phyloP scores from a whole-genome alignment of 495 filamentous ascomycete genomes.

The Neurospora sp. region DNA sequence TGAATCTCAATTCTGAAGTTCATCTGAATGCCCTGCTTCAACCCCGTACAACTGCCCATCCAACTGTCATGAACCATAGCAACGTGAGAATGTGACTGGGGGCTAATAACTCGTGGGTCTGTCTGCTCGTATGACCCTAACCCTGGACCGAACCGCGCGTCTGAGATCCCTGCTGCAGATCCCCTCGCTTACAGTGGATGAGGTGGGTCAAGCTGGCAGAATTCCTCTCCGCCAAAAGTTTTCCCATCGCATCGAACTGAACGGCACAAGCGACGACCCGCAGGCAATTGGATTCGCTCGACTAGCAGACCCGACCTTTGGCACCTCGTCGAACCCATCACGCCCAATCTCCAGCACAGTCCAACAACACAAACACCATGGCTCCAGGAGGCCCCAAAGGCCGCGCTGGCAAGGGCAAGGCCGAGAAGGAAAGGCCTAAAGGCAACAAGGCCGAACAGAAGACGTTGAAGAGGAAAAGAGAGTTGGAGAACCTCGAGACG shows the following conservation, averaged over 20 bases:
- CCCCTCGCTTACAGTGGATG: neutral
- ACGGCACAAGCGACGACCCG: neutral
- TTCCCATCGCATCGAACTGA: neutral
- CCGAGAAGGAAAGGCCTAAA: constrained; percentile 11
- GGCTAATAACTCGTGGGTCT: neutral
- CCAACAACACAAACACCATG: constrained; percentile 8
- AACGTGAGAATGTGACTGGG: neutral
- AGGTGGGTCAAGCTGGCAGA: constrained; percentile 20
- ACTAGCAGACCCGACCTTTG: neutral
- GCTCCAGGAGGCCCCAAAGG: constrained; percentile 11
- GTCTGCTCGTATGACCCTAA: neutral
- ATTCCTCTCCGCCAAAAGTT: constrained; percentile 29
- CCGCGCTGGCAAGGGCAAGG: constrained; percentile 4
- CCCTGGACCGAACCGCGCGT: neutral
- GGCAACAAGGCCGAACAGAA: constrained; percentile 24
- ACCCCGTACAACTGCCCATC: neutral
- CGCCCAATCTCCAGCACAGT: neutral
- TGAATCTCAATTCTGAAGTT: neutral
- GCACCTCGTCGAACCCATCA: constrained; percentile 8
- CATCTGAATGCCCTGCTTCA: neutral
- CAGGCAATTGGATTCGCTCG: neutral
- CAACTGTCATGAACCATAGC: neutral
- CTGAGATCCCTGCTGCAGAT: neutral
- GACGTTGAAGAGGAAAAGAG: constrained; percentile 35
- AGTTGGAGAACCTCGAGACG: constrained; percentile 46